phyloP scores from a whole-genome alignment of 2,329 filamentous ascomycete genomes.

The Penicillium sp. region DNA sequence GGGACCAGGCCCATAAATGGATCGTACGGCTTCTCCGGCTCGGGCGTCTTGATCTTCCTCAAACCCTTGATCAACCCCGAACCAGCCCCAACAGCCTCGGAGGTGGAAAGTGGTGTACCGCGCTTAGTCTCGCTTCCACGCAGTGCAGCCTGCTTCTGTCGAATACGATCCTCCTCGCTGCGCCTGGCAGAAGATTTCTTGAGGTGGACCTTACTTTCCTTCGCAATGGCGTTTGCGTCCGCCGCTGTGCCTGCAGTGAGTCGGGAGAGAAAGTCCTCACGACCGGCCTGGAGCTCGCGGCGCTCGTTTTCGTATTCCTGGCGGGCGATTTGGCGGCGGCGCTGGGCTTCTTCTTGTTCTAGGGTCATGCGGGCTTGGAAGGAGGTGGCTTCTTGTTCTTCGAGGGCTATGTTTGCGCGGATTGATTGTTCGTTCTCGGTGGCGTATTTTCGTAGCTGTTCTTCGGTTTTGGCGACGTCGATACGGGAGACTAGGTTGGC shows the following conservation, averaged over 20 bases:
- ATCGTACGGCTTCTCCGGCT: conserved; percentile 78
- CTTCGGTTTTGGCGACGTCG: conserved; percentile 67
- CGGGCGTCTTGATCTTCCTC: conserved; percentile 65
- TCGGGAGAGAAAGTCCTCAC: conserved; percentile 71
- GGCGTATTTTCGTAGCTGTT: conserved; percentile 70
- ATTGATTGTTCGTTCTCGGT: conserved; percentile 69
- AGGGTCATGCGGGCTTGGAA: conserved; percentile 55
- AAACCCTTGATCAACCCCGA: conserved; percentile 74
- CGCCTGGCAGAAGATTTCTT: conserved; percentile 71
- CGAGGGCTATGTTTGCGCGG: conserved; percentile 53
- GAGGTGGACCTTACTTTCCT: conserved; percentile 65
- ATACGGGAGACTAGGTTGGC: conserved; percentile 80
- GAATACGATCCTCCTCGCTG: conserved; percentile 55
- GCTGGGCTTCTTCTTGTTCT: conserved; percentile 68
- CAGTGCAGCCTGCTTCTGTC: conserved; percentile 49
- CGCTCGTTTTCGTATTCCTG: conserved; percentile 74
- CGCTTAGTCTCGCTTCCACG: conserved; percentile 39
- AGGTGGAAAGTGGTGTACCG: conserved; percentile 20
- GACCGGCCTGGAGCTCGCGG: conserved; percentile 64
- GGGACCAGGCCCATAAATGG: conserved; percentile 74
- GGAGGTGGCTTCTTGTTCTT: conserved; percentile 51
- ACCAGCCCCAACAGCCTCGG: conserved; percentile 29
- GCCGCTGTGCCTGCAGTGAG: conserved; percentile 66
- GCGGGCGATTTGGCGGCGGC: conserved; percentile 65
- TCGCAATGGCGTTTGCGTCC: conserved; percentile 60